Base-by-base conservation (phyloP, 441 rosid species). In the Euphorbia schlechtendalii region DNA sequence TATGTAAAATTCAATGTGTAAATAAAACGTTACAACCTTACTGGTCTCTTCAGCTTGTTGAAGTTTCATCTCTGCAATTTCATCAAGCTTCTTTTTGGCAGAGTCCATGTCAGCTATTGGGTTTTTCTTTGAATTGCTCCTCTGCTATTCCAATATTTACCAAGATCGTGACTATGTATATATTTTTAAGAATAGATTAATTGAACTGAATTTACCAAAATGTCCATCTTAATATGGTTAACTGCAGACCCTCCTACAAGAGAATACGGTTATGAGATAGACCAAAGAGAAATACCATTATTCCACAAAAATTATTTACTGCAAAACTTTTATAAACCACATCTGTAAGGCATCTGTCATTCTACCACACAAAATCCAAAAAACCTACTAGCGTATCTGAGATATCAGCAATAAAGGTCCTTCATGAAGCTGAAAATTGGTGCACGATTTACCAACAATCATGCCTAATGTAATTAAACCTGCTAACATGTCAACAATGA, bases 21-120 rank as follows among this genome's bases (percentile, higher is more conserved):
- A 48, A 17, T 48, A 48, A 48, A 48, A 48, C 38, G 14, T 43
- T 61, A 64, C 24, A 62, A 88, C 97, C 90, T 85, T 77, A 3
- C 20, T 66, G 68, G 71, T 85, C 69, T 84, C 85, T 56, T 54
- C 40, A 0, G 66, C 68, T 58, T 86, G 74, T 68, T 74, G 65
- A 60, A 74, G 73, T 66, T 78, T 88, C 79, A 67, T 61, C 67
- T 21, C 67, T 63, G 73, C 63, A 68, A 83, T 74, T 66, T 76
- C 74, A 61, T 78, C 77, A 56, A 85, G 81, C 80, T 84, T 85
- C 64, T 66, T 73, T 76, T 73, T 80, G 40, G 81, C 88, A 69
- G 75, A 68, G 41, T 78, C 75, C 76, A 85, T 66, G 61, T 75
- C 64, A 69, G 70, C 72, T 73, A 64, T 71, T 54, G 69, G 75